A percentile compares a stretch with the other conserved stretches of the same genome.
phyloP scores from a whole-genome alignment of 176 grass and related monocot genomes.

The Thinopyrum elongatum region DNA sequence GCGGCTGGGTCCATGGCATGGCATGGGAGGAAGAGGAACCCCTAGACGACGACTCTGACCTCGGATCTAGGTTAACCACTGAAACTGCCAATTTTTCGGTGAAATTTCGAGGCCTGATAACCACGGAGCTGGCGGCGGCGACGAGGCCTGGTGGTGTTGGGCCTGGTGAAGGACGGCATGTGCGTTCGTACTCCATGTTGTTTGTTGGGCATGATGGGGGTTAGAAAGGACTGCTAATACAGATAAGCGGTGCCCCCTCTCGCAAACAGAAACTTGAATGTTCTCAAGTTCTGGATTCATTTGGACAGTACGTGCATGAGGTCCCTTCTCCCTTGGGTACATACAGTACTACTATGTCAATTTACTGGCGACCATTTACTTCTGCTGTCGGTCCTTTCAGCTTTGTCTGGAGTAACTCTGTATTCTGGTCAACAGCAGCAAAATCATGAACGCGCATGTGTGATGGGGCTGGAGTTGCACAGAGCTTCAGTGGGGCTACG shows the following conservation, averaged over 20 bases:
- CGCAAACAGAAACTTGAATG: conserved; percentile 6
- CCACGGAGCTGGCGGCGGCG: too few relatives aligned
- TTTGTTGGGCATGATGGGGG: neutral
- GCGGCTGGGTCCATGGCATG: too few relatives aligned
- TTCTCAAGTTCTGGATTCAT: neutral
- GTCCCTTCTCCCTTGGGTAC: neutral
- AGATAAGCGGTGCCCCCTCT: neutral
- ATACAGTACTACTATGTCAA: neutral
- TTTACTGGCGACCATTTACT: neutral
- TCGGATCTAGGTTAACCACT: too few relatives aligned
- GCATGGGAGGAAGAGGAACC: too few relatives aligned
- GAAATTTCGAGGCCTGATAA: too few relatives aligned
- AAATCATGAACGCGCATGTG: neutral
- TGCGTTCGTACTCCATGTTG: neutral
- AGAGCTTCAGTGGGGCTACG: neutral
- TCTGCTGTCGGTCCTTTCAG: neutral
- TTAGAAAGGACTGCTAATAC: neutral
- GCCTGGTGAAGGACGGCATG: too few relatives aligned
- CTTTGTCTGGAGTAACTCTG: neutral
- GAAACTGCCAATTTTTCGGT: too few relatives aligned
- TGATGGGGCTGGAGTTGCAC: neutral
- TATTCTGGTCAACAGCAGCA: neutral
- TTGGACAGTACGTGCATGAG: neutral
- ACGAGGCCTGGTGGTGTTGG: too few relatives aligned
- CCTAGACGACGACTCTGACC: too few relatives aligned